Conservation (phyloP, 2,329 filamentous ascomycete species). For the Xylaria sp. region DNA sequence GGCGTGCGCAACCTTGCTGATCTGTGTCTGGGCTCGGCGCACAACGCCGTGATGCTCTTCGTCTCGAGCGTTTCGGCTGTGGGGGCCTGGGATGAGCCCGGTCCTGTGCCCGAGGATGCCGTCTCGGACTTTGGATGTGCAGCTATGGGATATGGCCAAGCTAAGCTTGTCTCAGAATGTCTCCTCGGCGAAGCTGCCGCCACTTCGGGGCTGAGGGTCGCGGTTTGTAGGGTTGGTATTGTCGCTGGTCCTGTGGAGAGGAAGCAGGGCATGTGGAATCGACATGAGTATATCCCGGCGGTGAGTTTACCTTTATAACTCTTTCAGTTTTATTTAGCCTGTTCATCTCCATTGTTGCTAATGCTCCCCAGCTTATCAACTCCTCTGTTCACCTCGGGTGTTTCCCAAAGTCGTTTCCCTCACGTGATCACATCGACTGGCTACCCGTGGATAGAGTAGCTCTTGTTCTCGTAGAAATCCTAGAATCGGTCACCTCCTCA, state of each 20-base stretch:
- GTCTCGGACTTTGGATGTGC: no score
- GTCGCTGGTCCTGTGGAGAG: neutral
- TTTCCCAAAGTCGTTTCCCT: slow-evolving; percentile 5
- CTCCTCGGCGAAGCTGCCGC: slow-evolving; percentile 1
- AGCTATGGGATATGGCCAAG: no score
- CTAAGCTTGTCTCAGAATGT: neutral
- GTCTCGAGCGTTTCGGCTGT: no score
- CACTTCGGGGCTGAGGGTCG: neutral
- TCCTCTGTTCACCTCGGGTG: slow-evolving; percentile 2
- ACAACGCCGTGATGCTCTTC: no score
- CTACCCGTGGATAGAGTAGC: slow-evolving; percentile 7
- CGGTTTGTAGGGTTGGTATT: slow-evolving; percentile 6
- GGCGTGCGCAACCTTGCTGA: no score
- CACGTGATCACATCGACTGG: slow-evolving; percentile 7
- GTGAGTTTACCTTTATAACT: neutral
- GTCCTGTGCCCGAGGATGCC: no score
- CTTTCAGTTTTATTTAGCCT: no score
- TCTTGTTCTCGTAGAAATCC: neutral
- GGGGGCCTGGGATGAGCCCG: no score
- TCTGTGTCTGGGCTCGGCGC: no score
- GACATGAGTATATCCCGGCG: slow-evolving; percentile 7
- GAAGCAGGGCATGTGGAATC: slow-evolving; percentile 13
- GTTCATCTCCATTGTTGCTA: neutral
- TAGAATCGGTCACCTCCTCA: neutral
- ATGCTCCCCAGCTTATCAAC: slow-evolving; percentile 1